Percentiles rank a stretch among this genome's conserved stretches.
Evolutionary conservation across 176 grass and related monocot species (phyloP).

Genomic region (Carex littledalei): DNA sequence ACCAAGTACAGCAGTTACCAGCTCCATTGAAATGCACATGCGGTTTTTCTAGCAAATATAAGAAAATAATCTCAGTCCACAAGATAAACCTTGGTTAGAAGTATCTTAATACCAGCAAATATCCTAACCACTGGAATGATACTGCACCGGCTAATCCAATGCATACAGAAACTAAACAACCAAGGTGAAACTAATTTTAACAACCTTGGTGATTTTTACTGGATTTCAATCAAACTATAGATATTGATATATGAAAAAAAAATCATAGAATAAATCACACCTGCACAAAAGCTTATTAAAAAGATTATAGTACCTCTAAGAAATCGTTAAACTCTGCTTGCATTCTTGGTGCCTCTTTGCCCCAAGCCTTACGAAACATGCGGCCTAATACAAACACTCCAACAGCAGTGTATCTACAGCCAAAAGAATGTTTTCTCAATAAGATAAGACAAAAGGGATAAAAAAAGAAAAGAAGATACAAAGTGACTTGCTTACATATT

Average conservation of each 20-base stretch:
- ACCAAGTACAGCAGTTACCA: conserved; percentile 93
- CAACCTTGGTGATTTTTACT: neutral
- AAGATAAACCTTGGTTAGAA: neutral
- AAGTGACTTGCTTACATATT: conserved; percentile 54
- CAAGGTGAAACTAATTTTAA: conserved; percentile 7
- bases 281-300: neutral
- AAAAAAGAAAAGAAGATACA: conserved; percentile 16
- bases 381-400: conserved; percentile 85
- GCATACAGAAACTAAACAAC: conserved; percentile 15
- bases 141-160: neutral
- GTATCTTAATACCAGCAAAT: neutral
- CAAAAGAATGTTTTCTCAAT: conserved; percentile 14
- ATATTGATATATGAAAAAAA: neutral
- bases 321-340: conserved; percentile 88
- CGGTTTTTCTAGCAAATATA: conserved; percentile 51
- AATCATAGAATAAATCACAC: neutral
- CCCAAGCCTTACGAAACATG: conserved; percentile 84
- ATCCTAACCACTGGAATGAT: neutral
- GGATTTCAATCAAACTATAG: neutral
- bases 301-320: conserved; percentile 48
- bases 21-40: conserved; percentile 95
- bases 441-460: conserved; percentile 24
- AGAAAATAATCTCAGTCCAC: neutral
- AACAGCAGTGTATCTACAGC: conserved; percentile 72
- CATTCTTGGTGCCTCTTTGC: conserved; percentile 70